Conservation (phyloP, 331 rosid genomes). For the Malus hybrid region DNA sequence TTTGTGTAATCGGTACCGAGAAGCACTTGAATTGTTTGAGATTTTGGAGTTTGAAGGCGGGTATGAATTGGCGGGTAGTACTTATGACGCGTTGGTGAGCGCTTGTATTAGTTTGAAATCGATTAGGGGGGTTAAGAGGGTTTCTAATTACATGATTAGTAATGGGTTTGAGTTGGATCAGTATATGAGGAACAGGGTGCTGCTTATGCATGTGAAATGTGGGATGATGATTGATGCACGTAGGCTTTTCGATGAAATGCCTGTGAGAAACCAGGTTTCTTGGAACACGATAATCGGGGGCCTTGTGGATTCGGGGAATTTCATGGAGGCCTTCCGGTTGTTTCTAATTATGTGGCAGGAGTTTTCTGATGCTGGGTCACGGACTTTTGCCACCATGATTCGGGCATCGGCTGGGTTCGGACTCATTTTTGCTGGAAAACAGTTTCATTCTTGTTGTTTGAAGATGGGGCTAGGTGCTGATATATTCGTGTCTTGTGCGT, state of each 20-base stretch:
- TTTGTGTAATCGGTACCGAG: slow-evolving; percentile 37
- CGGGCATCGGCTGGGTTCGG: slow-evolving; percentile 69
- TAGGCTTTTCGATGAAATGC: slow-evolving; percentile 56
- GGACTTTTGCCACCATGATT: slow-evolving; percentile 50
- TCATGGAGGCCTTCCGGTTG: slow-evolving; percentile 47
- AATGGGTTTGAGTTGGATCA: slow-evolving; percentile 60
- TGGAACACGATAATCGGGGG: slow-evolving; percentile 66
- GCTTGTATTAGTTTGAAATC: slow-evolving; percentile 68
- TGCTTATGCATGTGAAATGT: slow-evolving; percentile 69
- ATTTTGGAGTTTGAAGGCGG: slow-evolving; percentile 56
- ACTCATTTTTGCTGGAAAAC: slow-evolving; percentile 42
- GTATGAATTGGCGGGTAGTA: slow-evolving; percentile 40
- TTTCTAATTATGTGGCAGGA: slow-evolving; percentile 68
- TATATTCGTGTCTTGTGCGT: slow-evolving; percentile 56
- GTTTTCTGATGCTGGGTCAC: slow-evolving; percentile 38
- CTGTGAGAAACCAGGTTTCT: slow-evolving; percentile 40
- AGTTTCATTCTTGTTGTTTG: slow-evolving; percentile 69
- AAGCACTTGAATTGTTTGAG: slow-evolving; percentile 78
- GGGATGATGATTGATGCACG: slow-evolving; percentile 69
- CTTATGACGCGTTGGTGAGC: slow-evolving; percentile 62
- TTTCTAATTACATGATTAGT: slow-evolving; percentile 39
- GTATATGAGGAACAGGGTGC: slow-evolving; percentile 65
- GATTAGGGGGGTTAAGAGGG: slow-evolving; percentile 62
- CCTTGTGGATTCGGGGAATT: slow-evolving; percentile 60
- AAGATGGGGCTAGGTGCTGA: slow-evolving; percentile 49